These are phyloP conservation scores for Bruguiera gymnorhiza DNA, from an alignment of 345 rosid species.

Conservation along the genomic window DNA sequence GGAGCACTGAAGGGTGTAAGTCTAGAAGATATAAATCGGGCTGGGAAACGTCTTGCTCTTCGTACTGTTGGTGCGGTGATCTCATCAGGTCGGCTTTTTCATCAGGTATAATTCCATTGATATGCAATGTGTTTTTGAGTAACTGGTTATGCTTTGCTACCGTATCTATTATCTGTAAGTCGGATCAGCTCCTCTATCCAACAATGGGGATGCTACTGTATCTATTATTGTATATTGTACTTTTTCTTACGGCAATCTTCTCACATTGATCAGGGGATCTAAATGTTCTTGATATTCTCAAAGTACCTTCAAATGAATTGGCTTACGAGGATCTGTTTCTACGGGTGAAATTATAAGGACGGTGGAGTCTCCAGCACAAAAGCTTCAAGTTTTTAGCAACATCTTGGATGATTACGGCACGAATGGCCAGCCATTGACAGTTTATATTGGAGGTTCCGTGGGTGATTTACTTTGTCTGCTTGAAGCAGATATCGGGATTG, in stretches of 20 bases:
- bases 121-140: not conserved
- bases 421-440: not conserved
- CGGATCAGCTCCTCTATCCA: too few species aligned
- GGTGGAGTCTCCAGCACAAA: constrained; percentile 5
- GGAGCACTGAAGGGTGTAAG: constrained; percentile 17
- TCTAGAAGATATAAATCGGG: constrained; percentile 7
- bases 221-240: not conserved
- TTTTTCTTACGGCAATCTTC: not conserved
- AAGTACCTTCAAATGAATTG: constrained; percentile 23
- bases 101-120: constrained; percentile 10
- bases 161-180: too few species aligned
- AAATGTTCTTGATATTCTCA: not conserved
- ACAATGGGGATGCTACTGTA: too few species aligned
- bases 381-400: constrained; percentile 2
- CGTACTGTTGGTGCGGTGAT: constrained; percentile 17
- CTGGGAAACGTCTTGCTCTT: constrained; percentile 11
- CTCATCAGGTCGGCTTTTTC: constrained; percentile 18
- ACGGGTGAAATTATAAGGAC: constrained; percentile 10
- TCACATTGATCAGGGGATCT: not conserved
- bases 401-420: not conserved
- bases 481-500: constrained; percentile 19
- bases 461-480: constrained; percentile 17
- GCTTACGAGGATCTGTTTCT: not conserved
- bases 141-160: too few species aligned
- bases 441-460: constrained; percentile 12